A percentile compares a stretch with the other conserved stretches of the same genome.
Evolutionary conservation across 2,329 filamentous ascomycete species (phyloP).

Genomic region (Verticillium longisporum): DNA sequence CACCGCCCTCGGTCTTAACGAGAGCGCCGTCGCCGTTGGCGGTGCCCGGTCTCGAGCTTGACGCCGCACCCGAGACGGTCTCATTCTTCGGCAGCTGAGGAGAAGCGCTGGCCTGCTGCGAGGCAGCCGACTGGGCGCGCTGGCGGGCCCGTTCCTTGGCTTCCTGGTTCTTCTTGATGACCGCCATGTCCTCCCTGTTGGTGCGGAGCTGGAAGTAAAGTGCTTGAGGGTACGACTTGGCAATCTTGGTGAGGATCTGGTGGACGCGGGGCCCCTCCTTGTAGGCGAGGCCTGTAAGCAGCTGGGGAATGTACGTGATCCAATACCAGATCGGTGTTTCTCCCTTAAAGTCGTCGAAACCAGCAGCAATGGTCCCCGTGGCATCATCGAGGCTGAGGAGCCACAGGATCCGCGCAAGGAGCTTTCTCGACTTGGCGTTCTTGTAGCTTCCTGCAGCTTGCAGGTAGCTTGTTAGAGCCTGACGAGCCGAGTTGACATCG

Average conservation of each 20-base stretch:
- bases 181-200: conserved; percentile 85
- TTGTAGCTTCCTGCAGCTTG: conserved; percentile 96
- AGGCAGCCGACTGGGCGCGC: conserved; percentile 37
- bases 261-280: conserved; percentile 86
- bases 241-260: conserved; percentile 83
- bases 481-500: conserved; percentile 77
- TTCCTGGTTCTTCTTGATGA: conserved; percentile 85
- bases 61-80: conserved; percentile 26
- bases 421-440: conserved; percentile 90
- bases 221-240: conserved; percentile 90
- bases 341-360: conserved; percentile 94
- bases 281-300: conserved; percentile 84
- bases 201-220: conserved; percentile 94
- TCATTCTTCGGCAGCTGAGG: conserved; percentile 50
- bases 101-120: conserved; percentile 37
- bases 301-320: conserved; percentile 97
- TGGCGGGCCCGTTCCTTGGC: conserved; percentile 59
- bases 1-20: conserved; percentile 38
- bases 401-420: conserved; percentile 92
- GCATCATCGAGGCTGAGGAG: conserved; percentile 88
- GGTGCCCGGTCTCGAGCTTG: conserved; percentile 40
- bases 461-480: conserved; percentile 91
- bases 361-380: conserved; percentile 72
- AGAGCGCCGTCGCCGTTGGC: conserved; percentile 39
- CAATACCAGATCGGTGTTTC: conserved; percentile 99